Evolutionary conservation across 2,329 filamentous ascomycete species (phyloP).

Genomic region (Chrysosporium queenslandicum): DNA sequence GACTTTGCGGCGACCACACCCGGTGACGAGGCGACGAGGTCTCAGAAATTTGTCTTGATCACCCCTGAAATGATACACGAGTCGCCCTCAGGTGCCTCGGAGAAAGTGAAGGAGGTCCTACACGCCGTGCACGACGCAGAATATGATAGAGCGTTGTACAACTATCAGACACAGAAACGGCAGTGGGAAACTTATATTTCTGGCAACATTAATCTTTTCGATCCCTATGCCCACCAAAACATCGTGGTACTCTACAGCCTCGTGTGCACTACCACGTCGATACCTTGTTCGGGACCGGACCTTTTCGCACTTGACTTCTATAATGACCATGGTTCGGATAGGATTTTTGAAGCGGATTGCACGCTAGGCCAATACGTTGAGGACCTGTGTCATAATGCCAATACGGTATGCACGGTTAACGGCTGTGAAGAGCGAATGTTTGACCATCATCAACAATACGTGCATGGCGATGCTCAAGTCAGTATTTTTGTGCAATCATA

Average conservation of each 20-base stretch:
- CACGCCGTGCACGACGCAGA: slow-evolving; percentile 94
- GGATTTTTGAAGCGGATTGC: slow-evolving; percentile 69
- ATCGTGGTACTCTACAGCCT: slow-evolving; percentile 91
- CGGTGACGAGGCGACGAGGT: slow-evolving; percentile 52
- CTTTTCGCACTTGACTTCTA: slow-evolving; percentile 89
- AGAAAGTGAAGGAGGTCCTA: slow-evolving; percentile 83
- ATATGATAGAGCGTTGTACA: slow-evolving; percentile 88
- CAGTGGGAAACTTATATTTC: slow-evolving; percentile 96
- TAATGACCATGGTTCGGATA: slow-evolving; percentile 67
- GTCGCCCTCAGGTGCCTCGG: slow-evolving; percentile 66
- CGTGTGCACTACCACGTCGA: slow-evolving; percentile 85
- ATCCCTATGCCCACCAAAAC: slow-evolving; percentile 91
- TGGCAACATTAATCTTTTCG: slow-evolving; percentile 78
- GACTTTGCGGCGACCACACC: slow-evolving; percentile 33
- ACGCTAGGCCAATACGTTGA: slow-evolving; percentile 93
- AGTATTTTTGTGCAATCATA: slow-evolving; percentile 79
- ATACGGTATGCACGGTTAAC: slow-evolving; percentile 68
- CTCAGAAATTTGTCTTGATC: slow-evolving; percentile 76
- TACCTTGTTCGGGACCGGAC: slow-evolving; percentile 83
- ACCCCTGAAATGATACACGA: slow-evolving; percentile 91
- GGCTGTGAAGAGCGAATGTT: slow-evolving; percentile 81
- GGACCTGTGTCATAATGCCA: slow-evolving; percentile 67
- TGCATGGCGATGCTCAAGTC: slow-evolving; percentile 88
- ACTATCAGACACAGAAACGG: slow-evolving; percentile 85
- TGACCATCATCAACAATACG: slow-evolving; percentile 92